A percentile compares a stretch with the other conserved stretches of the same genome.
phyloP scores from a whole-genome alignment of 805 yeast species.

The Wickerhamiella lipophila region DNA sequence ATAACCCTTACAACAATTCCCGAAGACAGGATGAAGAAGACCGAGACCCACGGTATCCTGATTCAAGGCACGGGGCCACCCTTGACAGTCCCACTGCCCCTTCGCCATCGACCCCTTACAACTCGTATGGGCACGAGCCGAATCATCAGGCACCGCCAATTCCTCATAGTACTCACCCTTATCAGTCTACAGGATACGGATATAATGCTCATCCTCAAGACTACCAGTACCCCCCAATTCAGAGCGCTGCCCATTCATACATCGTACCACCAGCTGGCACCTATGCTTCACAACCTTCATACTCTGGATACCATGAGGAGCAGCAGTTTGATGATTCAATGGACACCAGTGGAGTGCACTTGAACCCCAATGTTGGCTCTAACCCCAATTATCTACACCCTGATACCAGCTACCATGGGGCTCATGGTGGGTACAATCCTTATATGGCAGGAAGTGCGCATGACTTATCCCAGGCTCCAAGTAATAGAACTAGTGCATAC shows the following conservation, averaged over 20 bases:
- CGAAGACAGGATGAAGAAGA: neutral
- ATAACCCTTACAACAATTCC: slow-evolving; percentile 7
- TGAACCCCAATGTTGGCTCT: neutral
- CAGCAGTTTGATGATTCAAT: neutral
- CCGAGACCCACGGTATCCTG: neutral
- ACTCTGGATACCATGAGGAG: neutral
- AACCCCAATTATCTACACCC: neutral
- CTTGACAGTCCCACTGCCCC: neutral
- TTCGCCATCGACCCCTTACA: neutral
- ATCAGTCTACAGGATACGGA: neutral
- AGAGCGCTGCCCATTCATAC: neutral
- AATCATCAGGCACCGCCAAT: neutral
- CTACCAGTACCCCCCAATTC: neutral
- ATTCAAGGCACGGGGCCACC: neutral
- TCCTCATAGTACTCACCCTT: neutral
- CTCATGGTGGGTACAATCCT: neutral
- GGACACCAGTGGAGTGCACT: neutral
- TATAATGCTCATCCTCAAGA: neutral
- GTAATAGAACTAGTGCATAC: neutral
- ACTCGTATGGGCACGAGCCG: neutral
- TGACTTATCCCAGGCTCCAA: neutral
- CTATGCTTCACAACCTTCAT: neutral
- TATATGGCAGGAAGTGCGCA: neutral
- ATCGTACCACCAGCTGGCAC: neutral
- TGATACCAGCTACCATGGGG: neutral